These are phyloP conservation scores for Agrostemma githago DNA, from an alignment of 148 eudicot genomes.

Conservation along the genomic window DNA sequence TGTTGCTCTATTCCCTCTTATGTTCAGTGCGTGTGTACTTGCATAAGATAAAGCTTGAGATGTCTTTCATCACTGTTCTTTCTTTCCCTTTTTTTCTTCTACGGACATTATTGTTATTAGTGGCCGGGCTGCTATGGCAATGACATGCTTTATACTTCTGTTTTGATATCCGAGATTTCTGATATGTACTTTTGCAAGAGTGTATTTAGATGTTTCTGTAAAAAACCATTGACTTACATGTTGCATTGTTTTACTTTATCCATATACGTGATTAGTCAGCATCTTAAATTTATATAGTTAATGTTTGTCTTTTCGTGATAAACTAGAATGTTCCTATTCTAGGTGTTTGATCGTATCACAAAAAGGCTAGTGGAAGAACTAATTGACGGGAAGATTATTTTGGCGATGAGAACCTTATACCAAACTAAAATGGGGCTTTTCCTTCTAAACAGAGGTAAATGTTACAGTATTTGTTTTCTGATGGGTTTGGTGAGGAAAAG, in stretches of 20 bases:
- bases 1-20: background rate
- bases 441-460: slow-evolving; percentile 70
- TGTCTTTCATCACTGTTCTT: background rate
- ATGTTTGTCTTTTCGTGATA: background rate
- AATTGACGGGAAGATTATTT: slow-evolving; percentile 76
- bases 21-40: background rate
- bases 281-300: background rate
- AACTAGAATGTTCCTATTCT: slow-evolving; percentile 8
- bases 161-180: background rate
- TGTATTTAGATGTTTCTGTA: background rate
- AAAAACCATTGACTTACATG: background rate
- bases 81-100: background rate
- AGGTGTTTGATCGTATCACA: slow-evolving; percentile 76
- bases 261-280: background rate
- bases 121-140: background rate
- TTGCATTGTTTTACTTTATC: background rate
- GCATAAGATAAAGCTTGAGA: no score
- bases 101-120: background rate
- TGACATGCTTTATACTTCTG: background rate
- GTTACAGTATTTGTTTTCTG: no score
- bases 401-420: slow-evolving; percentile 91
- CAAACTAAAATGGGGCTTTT: slow-evolving; percentile 76
- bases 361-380: slow-evolving; percentile 87
- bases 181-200: background rate
- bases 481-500: background rate